Evolutionary conservation across 345 rosid species (phyloP).

Genomic region (Iberis pinnata): DNA sequence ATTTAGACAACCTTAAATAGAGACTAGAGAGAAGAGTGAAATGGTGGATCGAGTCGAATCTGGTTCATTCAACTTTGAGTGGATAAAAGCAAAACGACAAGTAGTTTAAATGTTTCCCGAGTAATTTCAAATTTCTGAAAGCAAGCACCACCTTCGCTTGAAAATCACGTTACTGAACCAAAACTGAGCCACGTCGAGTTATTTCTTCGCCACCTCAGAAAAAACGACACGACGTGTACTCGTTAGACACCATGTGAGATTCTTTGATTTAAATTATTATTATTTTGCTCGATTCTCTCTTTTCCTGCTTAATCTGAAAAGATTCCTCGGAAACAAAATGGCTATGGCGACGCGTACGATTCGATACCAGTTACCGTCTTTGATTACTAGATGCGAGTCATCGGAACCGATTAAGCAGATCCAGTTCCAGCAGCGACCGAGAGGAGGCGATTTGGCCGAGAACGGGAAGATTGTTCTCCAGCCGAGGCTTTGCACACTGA

Average conservation of each 20-base stretch:
- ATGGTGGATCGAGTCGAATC: background rate
- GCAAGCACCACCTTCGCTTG: background rate
- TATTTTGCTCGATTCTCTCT: no score
- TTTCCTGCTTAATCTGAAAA: background rate
- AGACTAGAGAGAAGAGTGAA: background rate
- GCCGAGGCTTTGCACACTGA: conserved; percentile 75
- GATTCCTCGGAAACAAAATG: conserved; percentile 34
- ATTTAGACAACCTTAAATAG: no score
- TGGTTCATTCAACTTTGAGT: conserved; percentile 13
- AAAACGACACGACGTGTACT: conserved; percentile 35
- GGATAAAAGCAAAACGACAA: conserved; percentile 31
- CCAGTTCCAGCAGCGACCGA: conserved; percentile 25
- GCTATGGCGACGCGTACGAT: conserved; percentile 49
- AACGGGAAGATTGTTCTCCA: conserved; percentile 65
- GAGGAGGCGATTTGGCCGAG: conserved; percentile 34
- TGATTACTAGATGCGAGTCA: conserved; percentile 22
- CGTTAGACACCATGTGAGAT: conserved; percentile 28
- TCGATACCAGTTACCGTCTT: conserved; percentile 28
- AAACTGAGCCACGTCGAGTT: conserved; percentile 29
- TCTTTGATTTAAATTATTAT: no score
- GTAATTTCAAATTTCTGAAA: background rate
- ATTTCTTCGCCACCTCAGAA: conserved; percentile 28
- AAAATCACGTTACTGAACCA: conserved; percentile 25
- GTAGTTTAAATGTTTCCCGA: conserved; percentile 9
- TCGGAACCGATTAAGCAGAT: conserved; percentile 35